phyloP scores from a whole-genome alignment of 768 basidiomycete genomes.

The Coprinopsis strossmayeri region DNA sequence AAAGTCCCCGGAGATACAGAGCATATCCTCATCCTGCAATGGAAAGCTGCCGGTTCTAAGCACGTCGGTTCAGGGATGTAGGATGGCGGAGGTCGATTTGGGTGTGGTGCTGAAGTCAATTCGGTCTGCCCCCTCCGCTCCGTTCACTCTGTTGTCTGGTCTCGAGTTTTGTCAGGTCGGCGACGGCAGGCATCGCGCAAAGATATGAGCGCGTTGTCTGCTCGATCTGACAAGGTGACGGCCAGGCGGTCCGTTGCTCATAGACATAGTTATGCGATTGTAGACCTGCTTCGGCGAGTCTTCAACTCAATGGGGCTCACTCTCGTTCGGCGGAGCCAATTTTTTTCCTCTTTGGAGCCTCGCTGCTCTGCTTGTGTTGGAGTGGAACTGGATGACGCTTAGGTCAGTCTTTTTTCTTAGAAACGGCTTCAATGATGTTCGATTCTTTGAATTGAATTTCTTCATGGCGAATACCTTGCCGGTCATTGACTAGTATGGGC shows the following conservation, averaged over 20 bases:
- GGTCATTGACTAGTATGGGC: conserved; percentile 31
- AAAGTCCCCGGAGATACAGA: conserved; percentile 93
- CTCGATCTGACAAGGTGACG: conserved; percentile 32
- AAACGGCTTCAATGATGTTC: conserved; percentile 45
- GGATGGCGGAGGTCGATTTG: conserved; percentile 45
- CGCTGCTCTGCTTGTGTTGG: conserved; percentile 31
- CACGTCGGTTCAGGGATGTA: conserved; percentile 49
- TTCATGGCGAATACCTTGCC: conserved; percentile 75
- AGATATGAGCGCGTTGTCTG: conserved; percentile 68
- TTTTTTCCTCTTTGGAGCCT: conserved; percentile 53
- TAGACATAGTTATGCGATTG: conserved; percentile 88
- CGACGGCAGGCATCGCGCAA: conserved; percentile 49
- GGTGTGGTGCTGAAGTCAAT: conserved; percentile 14
- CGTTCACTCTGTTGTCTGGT: conserved; percentile 51
- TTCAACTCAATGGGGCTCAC: conserved; percentile 92
- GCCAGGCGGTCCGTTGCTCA: conserved; percentile 62
- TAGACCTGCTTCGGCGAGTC: conserved; percentile 34
- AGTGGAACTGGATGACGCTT: background rate
- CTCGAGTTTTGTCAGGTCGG: conserved; percentile 26
- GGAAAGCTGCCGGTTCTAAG: conserved; percentile 77
- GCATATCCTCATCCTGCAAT: conserved; percentile 44
- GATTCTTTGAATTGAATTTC: conserved; percentile 68
- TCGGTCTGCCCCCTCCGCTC: conserved; percentile 35
- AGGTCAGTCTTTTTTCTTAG: conserved; percentile 17
- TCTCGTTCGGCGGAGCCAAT: conserved; percentile 57